phyloP scores from a whole-genome alignment of 2,329 filamentous ascomycete genomes.

The Fragosphaeria purpurea region DNA sequence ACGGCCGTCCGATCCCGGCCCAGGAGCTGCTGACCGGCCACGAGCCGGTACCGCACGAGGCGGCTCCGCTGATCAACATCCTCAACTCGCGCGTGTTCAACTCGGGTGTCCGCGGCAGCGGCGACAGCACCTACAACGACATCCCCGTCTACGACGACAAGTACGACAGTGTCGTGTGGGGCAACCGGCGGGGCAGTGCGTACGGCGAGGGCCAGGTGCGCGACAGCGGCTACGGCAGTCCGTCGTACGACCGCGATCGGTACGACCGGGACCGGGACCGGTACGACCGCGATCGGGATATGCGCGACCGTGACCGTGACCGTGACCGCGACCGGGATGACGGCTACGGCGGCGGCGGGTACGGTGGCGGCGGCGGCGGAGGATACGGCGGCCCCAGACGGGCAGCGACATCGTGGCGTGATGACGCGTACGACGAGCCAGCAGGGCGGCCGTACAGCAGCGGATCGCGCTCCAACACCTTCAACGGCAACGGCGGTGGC shows the following conservation, averaged over 20 bases:
- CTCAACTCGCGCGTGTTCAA: conserved; percentile 79
- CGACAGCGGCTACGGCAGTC: conserved; percentile 18
- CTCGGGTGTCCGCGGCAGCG: conserved; percentile 40
- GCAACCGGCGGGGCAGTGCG: conserved; percentile 56
- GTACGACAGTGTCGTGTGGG: conserved; percentile 75
- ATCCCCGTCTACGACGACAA: conserved; percentile 77
- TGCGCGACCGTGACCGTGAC: background rate
- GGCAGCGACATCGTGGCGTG: conserved; percentile 57
- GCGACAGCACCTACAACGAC: conserved; percentile 78
- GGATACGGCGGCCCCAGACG: conserved; percentile 43
- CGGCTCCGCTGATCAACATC: conserved; percentile 73
- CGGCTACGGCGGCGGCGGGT: conserved; percentile 16
- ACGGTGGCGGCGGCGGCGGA: conserved; percentile 42
- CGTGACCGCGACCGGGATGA: background rate
- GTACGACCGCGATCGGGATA: conserved; percentile 25
- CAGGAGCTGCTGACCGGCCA: conserved; percentile 69
- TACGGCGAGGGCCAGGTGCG: conserved; percentile 55
- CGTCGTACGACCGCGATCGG: conserved; percentile 20
- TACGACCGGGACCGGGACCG: conserved; percentile 40
- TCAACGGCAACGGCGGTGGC: conserved; percentile 30
- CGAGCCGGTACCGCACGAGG: conserved; percentile 68
- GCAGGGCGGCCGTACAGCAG: conserved; percentile 21
- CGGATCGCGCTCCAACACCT: conserved; percentile 41
- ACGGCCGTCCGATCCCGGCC: conserved; percentile 73
- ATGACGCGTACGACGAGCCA: conserved; percentile 60